Conservation (phyloP, 2,329 filamentous ascomycete genomes). For the Phyllosticta citribraziliensis region DNA sequence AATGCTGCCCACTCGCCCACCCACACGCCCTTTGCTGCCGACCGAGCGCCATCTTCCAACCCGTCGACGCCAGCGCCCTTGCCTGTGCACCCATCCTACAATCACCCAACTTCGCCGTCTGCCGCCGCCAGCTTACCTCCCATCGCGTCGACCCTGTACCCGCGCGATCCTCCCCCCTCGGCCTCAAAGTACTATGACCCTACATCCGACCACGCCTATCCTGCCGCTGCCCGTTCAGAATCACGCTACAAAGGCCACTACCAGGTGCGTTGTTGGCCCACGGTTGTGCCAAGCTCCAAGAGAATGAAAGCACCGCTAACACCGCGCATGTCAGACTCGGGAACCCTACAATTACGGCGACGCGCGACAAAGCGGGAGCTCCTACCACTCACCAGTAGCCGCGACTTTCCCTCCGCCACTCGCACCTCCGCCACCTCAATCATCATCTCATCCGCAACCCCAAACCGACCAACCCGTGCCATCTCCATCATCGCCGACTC, state of each 20-base stretch:
- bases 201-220: slow-evolving; percentile 34
- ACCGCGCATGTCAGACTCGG: slow-evolving; percentile 18
- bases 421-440: slow-evolving; percentile 29
- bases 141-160: slow-evolving; percentile 29
- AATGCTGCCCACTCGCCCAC: slow-evolving; percentile 23
- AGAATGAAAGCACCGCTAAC: slow-evolving; percentile 1
- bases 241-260: slow-evolving; percentile 26
- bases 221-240: slow-evolving; percentile 20
- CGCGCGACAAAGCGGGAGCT: slow-evolving; percentile 22
- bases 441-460: slow-evolving; percentile 22
- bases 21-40: slow-evolving; percentile 24
- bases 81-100: slow-evolving; percentile 19
- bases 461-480: slow-evolving; percentile 27
- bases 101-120: slow-evolving; percentile 27
- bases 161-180: slow-evolving; percentile 30
- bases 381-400: slow-evolving; percentile 28
- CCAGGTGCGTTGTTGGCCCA: slow-evolving; percentile 16
- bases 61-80: slow-evolving; percentile 25
- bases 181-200: slow-evolving; percentile 41
- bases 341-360: slow-evolving; percentile 27
- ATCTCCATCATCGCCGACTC: slow-evolving; percentile 28
- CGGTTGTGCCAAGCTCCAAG: slow-evolving; percentile 14
- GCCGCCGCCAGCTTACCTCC: slow-evolving; percentile 28
- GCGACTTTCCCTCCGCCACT: slow-evolving; percentile 24
- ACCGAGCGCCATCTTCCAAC: slow-evolving; percentile 24